phyloP scores from a whole-genome alignment of 2,329 filamentous ascomycete genomes.

The Metarhizium album region DNA sequence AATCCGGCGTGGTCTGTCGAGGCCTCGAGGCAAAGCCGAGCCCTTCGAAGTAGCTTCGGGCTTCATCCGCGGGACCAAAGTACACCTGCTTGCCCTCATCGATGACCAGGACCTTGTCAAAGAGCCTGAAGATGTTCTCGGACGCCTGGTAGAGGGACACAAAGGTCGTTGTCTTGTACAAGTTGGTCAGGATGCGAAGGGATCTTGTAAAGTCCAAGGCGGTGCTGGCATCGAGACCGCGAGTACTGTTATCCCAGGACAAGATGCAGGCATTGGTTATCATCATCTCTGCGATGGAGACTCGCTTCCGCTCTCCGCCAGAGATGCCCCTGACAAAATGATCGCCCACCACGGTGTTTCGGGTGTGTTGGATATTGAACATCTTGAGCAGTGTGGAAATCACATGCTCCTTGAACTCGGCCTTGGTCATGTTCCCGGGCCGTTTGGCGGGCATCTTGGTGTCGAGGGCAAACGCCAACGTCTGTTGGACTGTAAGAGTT shows the following conservation, averaged over 20 bases:
- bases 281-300: conserved; percentile 77
- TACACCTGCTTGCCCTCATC: conserved; percentile 66
- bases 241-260: conserved; percentile 67
- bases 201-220: conserved; percentile 58
- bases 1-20: conserved; percentile 71
- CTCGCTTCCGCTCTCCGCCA: conserved; percentile 69
- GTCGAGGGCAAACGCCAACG: conserved; percentile 73
- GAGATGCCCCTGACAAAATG: conserved; percentile 70
- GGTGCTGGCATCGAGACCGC: conserved; percentile 57
- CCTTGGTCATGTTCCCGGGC: conserved; percentile 60
- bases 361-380: conserved; percentile 89
- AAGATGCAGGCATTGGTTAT: conserved; percentile 60
- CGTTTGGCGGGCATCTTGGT: conserved; percentile 76
- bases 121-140: conserved; percentile 67
- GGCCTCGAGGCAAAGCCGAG: conserved; percentile 67
- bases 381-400: conserved; percentile 69
- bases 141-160: conserved; percentile 81
- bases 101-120: conserved; percentile 78
- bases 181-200: conserved; percentile 69
- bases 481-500: conserved; percentile 79
- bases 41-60: conserved; percentile 63
- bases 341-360: conserved; percentile 75
- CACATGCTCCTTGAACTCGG: conserved; percentile 67
- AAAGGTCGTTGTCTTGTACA: conserved; percentile 75
- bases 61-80: conserved; percentile 58